Evolutionary conservation across 2,329 filamentous ascomycete genomes (phyloP).

Genomic region (Penicillium rolfsii): DNA sequence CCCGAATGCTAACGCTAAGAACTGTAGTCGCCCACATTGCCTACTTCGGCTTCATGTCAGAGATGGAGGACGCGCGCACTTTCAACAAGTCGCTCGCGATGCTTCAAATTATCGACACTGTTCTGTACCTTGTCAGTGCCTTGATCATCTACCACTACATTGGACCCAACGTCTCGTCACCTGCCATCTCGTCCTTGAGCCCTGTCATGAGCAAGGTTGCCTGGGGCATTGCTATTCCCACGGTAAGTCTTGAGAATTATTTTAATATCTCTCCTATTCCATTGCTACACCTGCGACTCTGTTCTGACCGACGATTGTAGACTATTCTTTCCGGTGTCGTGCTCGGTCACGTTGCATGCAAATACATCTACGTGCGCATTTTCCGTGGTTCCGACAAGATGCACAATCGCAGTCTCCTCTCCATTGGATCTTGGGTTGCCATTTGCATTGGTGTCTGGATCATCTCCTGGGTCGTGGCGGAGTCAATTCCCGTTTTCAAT

Average conservation of each 20-base stretch:
- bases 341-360: slow-evolving; percentile 66
- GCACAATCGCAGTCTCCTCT: slow-evolving; percentile 52
- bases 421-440: slow-evolving; percentile 60
- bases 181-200: slow-evolving; percentile 66
- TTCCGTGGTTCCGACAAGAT: slow-evolving; percentile 63
- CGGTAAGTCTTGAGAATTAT: slow-evolving; percentile 39
- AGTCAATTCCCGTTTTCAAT: slow-evolving; percentile 70
- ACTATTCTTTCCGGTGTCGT: slow-evolving; percentile 72
- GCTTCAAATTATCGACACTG: slow-evolving; percentile 62
- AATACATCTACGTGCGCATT: slow-evolving; percentile 66
- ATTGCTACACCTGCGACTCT: neutral
- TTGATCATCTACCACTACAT: slow-evolving; percentile 69
- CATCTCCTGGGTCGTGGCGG: slow-evolving; percentile 67
- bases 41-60: slow-evolving; percentile 68
- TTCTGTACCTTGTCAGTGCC: slow-evolving; percentile 68
- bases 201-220: slow-evolving; percentile 63
- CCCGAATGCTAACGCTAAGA: slow-evolving; percentile 1
- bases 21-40: slow-evolving; percentile 59
- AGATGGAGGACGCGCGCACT: slow-evolving; percentile 63
- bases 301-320: slow-evolving; percentile 20
- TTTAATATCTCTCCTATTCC: neutral
- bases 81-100: slow-evolving; percentile 66
- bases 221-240: slow-evolving; percentile 69
- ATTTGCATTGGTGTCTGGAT: slow-evolving; percentile 62
- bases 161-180: slow-evolving; percentile 63